Evolutionary conservation across 2,329 filamentous ascomycete genomes (phyloP), one percentile per base, ranked within the genome.

Genomic region (Paramyrothecium sp.): DNA sequence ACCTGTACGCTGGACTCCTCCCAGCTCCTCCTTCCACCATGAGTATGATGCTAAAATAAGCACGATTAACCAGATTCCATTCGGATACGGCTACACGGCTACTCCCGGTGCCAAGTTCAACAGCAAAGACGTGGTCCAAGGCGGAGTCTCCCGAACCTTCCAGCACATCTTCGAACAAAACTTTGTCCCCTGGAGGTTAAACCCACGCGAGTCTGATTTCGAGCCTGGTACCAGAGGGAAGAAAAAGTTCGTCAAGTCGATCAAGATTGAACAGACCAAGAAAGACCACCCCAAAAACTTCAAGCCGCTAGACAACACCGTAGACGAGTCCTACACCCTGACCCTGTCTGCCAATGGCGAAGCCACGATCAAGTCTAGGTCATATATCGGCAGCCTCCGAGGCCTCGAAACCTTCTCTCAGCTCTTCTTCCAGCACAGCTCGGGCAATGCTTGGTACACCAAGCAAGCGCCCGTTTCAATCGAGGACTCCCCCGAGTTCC

Each of bases 141-240:
- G 75, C 23, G 86, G 77, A 30, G 74, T 88, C 20, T 78, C 80
- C n/a, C 82, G 89, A 51, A 80, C 88, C 11, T 76, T 87, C 61
- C 72, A 80, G 22, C 83, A 81, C 57, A 85, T 94, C 56, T 89
- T 92, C 72, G 74, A 82, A 23, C 77, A 88, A 58, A 86, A 84
- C 63, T 86, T 93, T 60, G 82, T 91, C 17, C 91, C 91, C 0
- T 95, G 90, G 90, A 92, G 88, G 75, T 83, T 95, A 56, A 82
- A 89, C 61, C 80, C 83, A 22, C 83, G 88, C 34, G 80, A 86
- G 63, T 80, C 82, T 56, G 67, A 83, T 46, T 89, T 85, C 61
- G 89, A 94, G 71, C 90, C 91, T 1, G 69, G 76, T 8, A 65
- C 70, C 21, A 65, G 72, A 33, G 63, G 60, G 23, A 63, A 65